Conservation (phyloP, 108 stramenopile species). For the Cyclotella baltica region DNA sequence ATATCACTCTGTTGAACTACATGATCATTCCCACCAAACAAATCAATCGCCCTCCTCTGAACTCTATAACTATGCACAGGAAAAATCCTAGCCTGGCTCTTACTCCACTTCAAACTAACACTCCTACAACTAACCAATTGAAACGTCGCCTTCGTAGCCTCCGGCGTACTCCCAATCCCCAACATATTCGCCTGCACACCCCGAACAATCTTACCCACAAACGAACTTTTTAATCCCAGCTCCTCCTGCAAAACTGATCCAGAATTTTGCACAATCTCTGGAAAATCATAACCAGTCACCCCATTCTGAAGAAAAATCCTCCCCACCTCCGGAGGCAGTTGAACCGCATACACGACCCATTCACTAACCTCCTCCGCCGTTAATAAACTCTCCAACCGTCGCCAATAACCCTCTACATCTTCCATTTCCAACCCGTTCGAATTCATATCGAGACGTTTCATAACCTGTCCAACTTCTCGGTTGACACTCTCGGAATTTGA, state of each 20-base stretch:
- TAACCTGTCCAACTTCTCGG: constrained; percentile 40
- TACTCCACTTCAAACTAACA: constrained; percentile 49
- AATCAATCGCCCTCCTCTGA: constrained; percentile 45
- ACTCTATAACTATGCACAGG: constrained; percentile 73
- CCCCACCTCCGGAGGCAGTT: constrained; percentile 62
- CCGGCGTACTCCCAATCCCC: constrained; percentile 56
- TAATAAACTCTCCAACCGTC: constrained; percentile 58
- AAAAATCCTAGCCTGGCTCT: constrained; percentile 40
- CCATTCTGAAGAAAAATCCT: constrained; percentile 55
- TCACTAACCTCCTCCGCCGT: constrained; percentile 68
- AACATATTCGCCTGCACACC: constrained; percentile 58
- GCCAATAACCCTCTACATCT: constrained; percentile 58
- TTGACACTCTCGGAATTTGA: constrained; percentile 6
- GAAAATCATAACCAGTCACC: constrained; percentile 77
- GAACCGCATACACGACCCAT: constrained; percentile 69
- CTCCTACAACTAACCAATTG: constrained; percentile 43
- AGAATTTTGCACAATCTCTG: constrained; percentile 63
- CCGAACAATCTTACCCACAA: constrained; percentile 50
- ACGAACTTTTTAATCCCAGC: constrained; percentile 59
- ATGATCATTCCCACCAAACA: constrained; percentile 17
- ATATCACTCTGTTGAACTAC: background rate
- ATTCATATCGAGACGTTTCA: constrained; percentile 49
- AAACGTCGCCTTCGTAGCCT: background rate
- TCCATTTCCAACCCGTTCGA: constrained; percentile 44
- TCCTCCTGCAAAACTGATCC: constrained; percentile 53